Percentiles rank a stretch among this genome's conserved stretches.
These are phyloP conservation scores for Botrytis deweyae DNA, from an alignment of 2,329 filamentous ascomycete species.

Conservation along the genomic window DNA sequence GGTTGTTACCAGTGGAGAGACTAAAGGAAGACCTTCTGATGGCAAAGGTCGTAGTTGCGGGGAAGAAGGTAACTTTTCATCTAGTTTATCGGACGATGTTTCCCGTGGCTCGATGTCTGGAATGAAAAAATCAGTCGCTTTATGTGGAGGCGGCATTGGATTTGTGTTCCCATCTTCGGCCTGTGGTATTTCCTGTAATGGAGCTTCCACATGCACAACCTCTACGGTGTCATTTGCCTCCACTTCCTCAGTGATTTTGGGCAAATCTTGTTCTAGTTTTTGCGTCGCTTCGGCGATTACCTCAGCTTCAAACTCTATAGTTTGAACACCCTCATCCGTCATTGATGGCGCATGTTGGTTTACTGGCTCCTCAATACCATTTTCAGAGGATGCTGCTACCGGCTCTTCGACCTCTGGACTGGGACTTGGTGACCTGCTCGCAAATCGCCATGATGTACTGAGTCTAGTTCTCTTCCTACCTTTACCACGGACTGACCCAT, in stretches of 20 bases:
- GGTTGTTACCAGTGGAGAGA: conserved; percentile 32
- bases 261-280: background rate
- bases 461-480: conserved; percentile 69
- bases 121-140: background rate
- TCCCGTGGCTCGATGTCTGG: background rate
- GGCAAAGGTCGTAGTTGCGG: conserved; percentile 32
- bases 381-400: conserved; percentile 21
- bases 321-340: conserved; percentile 45
- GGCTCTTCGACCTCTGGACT: conserved; percentile 41
- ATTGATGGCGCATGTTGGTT: conserved; percentile 34
- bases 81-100: background rate
- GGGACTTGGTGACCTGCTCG: conserved; percentile 69
- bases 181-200: background rate
- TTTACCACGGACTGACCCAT: conserved; percentile 57
- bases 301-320: conserved; percentile 40
- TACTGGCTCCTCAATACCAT: conserved; percentile 25
- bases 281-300: conserved; percentile 23
- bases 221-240: background rate
- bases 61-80: conserved; percentile 28
- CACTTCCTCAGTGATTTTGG: background rate
- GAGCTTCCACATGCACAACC: background rate
- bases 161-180: background rate
- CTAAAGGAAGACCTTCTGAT: conserved; percentile 35
- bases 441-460: conserved; percentile 72
- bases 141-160: conserved; percentile 11